phyloP scores from a whole-genome alignment of 2,329 filamentous ascomycete genomes.

The Dothistroma pini region DNA sequence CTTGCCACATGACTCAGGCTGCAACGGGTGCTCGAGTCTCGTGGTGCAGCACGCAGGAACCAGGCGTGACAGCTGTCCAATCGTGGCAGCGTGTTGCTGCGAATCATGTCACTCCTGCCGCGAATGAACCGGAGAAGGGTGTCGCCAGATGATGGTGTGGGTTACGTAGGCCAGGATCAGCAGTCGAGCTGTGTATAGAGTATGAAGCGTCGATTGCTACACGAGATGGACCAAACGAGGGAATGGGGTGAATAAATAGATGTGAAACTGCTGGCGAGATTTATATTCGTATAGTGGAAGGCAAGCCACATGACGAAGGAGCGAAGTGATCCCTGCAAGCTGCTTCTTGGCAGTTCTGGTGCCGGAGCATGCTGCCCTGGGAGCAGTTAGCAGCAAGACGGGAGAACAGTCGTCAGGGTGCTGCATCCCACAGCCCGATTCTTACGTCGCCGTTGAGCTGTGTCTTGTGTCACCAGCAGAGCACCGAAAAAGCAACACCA shows the following conservation, averaged over 20 bases:
- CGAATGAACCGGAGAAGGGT: background rate
- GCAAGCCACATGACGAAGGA: background rate
- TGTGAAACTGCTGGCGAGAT: background rate
- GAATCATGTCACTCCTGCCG: constrained; percentile 1
- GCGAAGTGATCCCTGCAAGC: background rate
- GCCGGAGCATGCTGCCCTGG: background rate
- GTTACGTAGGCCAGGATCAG: background rate
- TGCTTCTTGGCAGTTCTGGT: background rate
- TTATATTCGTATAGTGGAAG: background rate
- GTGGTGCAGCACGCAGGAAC: constrained; percentile 6
- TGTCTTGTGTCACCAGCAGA: background rate
- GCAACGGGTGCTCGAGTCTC: background rate
- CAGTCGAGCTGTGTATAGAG: background rate
- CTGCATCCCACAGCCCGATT: background rate
- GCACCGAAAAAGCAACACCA: background rate
- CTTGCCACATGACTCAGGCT: constrained; percentile 4
- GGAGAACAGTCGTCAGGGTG: background rate
- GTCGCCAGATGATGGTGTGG: background rate
- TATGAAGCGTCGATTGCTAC: background rate
- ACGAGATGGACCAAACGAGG: background rate
- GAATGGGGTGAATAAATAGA: background rate
- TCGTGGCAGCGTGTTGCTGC: background rate
- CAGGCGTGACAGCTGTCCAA: background rate
- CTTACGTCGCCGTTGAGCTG: background rate
- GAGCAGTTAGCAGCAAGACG: background rate